Evolutionary conservation across 2,329 filamentous ascomycete species (phyloP), one percentile per base, ranked within the genome.

Genomic region (Mycosphaerella arachidis): DNA sequence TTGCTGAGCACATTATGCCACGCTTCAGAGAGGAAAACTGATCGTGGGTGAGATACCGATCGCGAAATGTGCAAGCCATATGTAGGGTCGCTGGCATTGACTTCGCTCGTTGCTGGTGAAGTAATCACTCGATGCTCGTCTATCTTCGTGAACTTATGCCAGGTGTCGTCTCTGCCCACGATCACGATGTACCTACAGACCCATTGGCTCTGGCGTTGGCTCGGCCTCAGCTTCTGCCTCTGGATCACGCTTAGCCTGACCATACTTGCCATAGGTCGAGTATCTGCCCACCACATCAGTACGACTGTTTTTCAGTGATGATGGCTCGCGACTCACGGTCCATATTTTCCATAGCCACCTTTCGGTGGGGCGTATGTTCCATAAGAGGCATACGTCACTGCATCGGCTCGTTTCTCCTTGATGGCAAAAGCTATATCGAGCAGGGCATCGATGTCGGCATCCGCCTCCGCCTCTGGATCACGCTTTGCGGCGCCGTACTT

Each of bases 391-490:
- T 50, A 50, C 5, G 24, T 31, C 9, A 30, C 16, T 1, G 24
- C 7, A 12, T 27, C 29, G 43, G 33, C 53, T 16, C 57, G 57
- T 52, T 59, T 59, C 52, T 46, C 18, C 57, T 59, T 59, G 53
- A 59, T 59, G 16, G 45, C 20, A 5, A 37, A n/a, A 29, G 31
- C 57, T 16, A 59, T n/a, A 30, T 61, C 53, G 13, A 57, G 55
- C 10, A 57, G 30, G 51, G 54, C 55, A 30, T 61, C 58, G 10
- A 57, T 33, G 13, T 57, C 54, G 13, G 58, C 58, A 9, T 60
- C 59, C 8, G 56, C 60, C 50, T 62, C 60, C 10, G 59, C 56
- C 18, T 52, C 51, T 12, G 56, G 50, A 8, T 51, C 40, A 27
- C 59, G 59, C 46, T 43, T 55, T 35, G 58, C 48, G 31, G 27